phyloP scores from a whole-genome alignment of 208 protist species.

The Strigomonas culicis region DNA sequence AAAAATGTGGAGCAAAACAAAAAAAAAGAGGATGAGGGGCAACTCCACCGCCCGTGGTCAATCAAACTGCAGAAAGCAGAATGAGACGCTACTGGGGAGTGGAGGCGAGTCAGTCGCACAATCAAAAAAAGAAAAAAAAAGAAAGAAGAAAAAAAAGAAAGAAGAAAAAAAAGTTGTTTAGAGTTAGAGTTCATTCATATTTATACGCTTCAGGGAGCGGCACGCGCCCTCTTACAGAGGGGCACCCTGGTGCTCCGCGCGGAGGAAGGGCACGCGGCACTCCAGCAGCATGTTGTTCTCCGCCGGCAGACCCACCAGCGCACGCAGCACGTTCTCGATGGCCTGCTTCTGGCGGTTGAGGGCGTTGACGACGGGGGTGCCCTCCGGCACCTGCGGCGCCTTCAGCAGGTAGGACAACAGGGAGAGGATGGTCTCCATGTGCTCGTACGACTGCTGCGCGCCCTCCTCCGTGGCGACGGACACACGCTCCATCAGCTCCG shows the following conservation, averaged over 20 bases:
- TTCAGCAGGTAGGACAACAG: constrained; percentile 97
- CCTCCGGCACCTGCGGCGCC: constrained; percentile 91
- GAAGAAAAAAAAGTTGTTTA: not conserved
- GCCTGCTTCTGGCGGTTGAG: constrained; percentile 95
- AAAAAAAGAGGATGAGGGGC: not conserved
- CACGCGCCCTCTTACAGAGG: not conserved
- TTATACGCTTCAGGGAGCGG: not conserved
- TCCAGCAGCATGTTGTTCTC: constrained; percentile 97
- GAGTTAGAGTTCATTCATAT: constrained; percentile 7
- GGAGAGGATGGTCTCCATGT: constrained; percentile 93
- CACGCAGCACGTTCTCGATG: constrained; percentile 96
- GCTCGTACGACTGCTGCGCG: constrained; percentile 50
- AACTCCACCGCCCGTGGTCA: constrained; percentile 7
- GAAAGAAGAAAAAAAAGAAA: not conserved
- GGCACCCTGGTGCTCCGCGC: constrained; percentile 19
- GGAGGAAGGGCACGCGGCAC: constrained; percentile 75
- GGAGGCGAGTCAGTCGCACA: constrained; percentile 7
- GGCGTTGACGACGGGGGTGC: constrained; percentile 97
- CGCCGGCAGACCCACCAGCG: constrained; percentile 92
- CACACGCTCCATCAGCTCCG: constrained; percentile 95
- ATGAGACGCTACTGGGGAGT: constrained; percentile 4
- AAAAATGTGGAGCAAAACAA: not conserved
- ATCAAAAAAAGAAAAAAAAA: constrained; percentile 8
- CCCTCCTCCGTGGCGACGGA: constrained; percentile 27
- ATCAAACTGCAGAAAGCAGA: not conserved